Evolutionary conservation across 1,139 yeast species (phyloP), one percentile per base, ranked within the genome.

Genomic region (Meyerozyma guilliermondii): DNA sequence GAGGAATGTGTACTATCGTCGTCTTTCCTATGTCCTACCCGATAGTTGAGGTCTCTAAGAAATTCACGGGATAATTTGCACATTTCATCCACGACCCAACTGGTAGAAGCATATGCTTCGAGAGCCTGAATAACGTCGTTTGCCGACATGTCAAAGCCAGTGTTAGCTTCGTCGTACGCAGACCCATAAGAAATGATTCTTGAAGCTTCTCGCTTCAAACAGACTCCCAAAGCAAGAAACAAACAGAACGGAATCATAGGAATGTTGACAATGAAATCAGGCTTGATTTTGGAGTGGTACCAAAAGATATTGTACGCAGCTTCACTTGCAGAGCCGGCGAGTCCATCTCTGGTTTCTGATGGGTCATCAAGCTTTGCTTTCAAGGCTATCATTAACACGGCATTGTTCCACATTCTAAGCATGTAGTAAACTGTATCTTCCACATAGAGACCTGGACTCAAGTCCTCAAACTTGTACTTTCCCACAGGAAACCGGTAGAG

Each of bases 41-140:
- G 52, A 18, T 44, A 36, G 22, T 50, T 44, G 27, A 62, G 46
- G 41, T 56, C 52, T 14, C 51, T 50, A 5, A 55, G 45, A 42
- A 62, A 62, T 27, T 60, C 63, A 35, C 51, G 48, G 5, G 62
- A 51, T 29, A 62, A 46, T 36, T 53, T 48, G 38, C 58, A 55
- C 39, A 62, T 55, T 42, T 63, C 68, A 38, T 62, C 67, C 11
- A 63, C 63, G 23, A 61, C 54, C 59, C 60, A 59, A 65, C 66
- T 63, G n/a, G 55, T 52, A 6, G 48, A 42, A 7, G 57, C 42
- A 47, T 56, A 60, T 33, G 54, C 50, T 18, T 59, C 59, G 33
- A 63, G 49, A 24, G 50, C 54, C 3, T 17, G 33, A 39, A 64
- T 48, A 42, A 52, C 58, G 24, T 54, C 59, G 35, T 56, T 56